These are phyloP conservation scores for Lachancea dasiensis DNA, from an alignment of 805 yeast species.

Conservation along the genomic window DNA sequence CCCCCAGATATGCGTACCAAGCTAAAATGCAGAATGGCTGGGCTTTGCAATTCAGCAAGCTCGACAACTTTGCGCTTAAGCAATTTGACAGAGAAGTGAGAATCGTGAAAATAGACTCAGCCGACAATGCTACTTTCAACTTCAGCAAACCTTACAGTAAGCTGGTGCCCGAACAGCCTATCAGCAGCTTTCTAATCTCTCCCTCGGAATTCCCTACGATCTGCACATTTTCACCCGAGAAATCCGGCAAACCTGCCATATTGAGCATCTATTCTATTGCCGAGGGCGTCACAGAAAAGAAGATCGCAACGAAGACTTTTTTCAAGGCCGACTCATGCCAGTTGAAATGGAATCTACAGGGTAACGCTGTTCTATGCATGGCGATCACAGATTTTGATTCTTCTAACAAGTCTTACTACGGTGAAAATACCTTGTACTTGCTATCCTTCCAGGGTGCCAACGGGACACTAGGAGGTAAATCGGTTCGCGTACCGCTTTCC, in stretches of 20 bases:
- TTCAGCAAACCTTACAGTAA: constrained; percentile 52
- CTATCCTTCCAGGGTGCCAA: constrained; percentile 41
- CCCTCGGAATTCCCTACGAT: constrained; percentile 88
- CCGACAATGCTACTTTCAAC: constrained; percentile 34
- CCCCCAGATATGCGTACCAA: constrained; percentile 45
- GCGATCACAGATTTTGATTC: constrained; percentile 96
- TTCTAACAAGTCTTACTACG: constrained; percentile 90
- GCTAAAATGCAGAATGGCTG: constrained; percentile 84
- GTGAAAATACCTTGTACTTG: constrained; percentile 87
- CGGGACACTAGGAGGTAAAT: constrained; percentile 89
- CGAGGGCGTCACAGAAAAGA: constrained; percentile 44
- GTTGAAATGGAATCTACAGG: constrained; percentile 88
- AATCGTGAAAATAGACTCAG: constrained; percentile 38
- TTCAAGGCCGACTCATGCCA: constrained; percentile 94
- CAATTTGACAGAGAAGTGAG: constrained; percentile 27
- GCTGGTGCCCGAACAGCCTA: constrained; percentile 42
- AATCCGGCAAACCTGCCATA: constrained; percentile 80
- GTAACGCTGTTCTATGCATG: constrained; percentile 88
- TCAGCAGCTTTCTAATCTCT: constrained; percentile 52
- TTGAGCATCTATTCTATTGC: constrained; percentile 60
- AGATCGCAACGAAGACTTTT: constrained; percentile 79
- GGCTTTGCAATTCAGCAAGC: constrained; percentile 39
- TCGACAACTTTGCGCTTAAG: constrained; percentile 30
- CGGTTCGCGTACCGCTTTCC: constrained; percentile 78
- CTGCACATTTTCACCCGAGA: constrained; percentile 86